These are phyloP conservation scores for Paraurostyla sp. DNA, from an alignment of 73 alveolate species.

Conservation along the genomic window DNA sequence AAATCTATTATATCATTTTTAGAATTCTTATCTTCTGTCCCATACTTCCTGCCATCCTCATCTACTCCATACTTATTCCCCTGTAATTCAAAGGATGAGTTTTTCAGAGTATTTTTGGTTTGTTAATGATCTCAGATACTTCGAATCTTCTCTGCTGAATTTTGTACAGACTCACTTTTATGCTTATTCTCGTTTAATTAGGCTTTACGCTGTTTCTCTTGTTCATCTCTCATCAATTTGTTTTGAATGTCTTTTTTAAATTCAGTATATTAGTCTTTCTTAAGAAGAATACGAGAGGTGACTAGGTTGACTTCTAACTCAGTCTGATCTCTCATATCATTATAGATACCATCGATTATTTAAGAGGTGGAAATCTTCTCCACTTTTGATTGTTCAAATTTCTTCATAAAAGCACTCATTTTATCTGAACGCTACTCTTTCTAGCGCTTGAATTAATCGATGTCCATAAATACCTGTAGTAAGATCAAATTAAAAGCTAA, in stretches of 20 bases:
- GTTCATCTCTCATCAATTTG: neutral
- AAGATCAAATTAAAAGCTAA: neutral
- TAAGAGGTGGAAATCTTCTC: slow-evolving; percentile 19
- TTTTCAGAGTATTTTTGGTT: no score
- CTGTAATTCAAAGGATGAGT: no score
- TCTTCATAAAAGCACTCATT: neutral
- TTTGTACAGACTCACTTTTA: neutral
- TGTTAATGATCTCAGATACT: no score
- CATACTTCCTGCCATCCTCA: neutral
- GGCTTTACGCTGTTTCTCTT: neutral
- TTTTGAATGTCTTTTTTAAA: slow-evolving; percentile 2
- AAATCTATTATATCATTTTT: slow-evolving; percentile 25
- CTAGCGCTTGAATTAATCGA: neutral
- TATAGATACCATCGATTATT: slow-evolving; percentile 2
- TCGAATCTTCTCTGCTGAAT: neutral
- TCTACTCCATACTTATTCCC: neutral
- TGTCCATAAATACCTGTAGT: slow-evolving; percentile 29
- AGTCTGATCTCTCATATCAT: neutral
- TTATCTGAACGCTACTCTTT: neutral
- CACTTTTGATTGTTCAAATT: neutral
- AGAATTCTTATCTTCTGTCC: neutral
- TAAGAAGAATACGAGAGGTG: neutral
- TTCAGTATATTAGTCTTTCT: slow-evolving; percentile 22
- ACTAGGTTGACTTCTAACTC: slow-evolving; percentile 11
- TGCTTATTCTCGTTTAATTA: neutral